Evolutionary conservation across 179 eudicot genomes (phyloP).

Genomic region (Gypsophila paniculata): DNA sequence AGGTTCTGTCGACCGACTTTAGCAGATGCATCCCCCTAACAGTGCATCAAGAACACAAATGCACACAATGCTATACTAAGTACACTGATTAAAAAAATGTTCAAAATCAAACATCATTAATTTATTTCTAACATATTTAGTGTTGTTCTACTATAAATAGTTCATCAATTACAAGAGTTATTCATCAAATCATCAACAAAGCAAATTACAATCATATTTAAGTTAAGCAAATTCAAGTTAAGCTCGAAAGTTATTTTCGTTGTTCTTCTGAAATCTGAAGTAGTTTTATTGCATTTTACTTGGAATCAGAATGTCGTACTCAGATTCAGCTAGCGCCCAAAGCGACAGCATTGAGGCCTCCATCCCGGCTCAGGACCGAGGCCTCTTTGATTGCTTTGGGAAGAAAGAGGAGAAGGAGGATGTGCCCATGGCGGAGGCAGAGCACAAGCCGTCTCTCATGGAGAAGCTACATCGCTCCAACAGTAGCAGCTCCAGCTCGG

Average conservation of each 20-base stretch:
- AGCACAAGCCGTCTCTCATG: constrained; percentile 33
- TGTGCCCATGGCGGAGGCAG: constrained; percentile 22
- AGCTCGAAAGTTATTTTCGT: not conserved
- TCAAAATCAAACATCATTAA: not conserved
- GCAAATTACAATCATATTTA: constrained; percentile 5
- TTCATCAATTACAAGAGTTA: not conserved
- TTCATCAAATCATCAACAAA: constrained; percentile 19
- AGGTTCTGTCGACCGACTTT: constrained; percentile 25
- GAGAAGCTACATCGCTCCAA: constrained; percentile 42
- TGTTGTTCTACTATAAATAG: constrained; percentile 26
- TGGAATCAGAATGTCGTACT: constrained; percentile 34
- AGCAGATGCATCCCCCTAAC: constrained; percentile 24
- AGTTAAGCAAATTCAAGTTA: constrained; percentile 5
- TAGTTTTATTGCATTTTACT: not conserved
- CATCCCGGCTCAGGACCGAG: constrained; percentile 26
- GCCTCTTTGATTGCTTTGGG: constrained; percentile 43
- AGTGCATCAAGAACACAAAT: constrained; percentile 19
- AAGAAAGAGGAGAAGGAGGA: constrained; percentile 46
- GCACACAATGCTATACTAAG: constrained; percentile 9
- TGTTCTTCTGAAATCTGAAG: not conserved
- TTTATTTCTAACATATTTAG: not conserved
- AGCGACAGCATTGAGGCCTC: constrained; percentile 20
- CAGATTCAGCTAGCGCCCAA: constrained; percentile 16
- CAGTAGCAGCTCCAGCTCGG: constrained; percentile 52
- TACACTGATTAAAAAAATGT: not conserved